Evolutionary conservation across 2,329 filamentous ascomycete genomes (phyloP).

Genomic region (Pyricularia sp.): DNA sequence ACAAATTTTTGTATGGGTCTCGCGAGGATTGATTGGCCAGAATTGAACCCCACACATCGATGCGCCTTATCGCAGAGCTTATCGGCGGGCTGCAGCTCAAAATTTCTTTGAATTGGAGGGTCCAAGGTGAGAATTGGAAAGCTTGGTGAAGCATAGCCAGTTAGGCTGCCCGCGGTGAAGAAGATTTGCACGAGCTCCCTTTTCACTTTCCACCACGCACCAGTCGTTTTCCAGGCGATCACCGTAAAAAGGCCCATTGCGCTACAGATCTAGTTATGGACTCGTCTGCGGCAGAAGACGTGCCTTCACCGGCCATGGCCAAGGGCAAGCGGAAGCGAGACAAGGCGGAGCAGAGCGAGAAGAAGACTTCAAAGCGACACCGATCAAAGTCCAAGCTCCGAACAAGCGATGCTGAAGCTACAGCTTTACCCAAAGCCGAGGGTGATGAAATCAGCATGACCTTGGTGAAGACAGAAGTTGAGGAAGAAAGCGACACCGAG

Average conservation of each 20-base stretch:
- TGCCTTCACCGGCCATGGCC: not conserved
- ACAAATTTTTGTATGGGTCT: not conserved
- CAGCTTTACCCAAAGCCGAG: not conserved
- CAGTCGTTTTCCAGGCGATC: not conserved
- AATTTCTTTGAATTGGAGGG: slow-evolving; percentile 4
- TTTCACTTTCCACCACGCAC: not conserved
- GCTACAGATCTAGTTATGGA: not conserved
- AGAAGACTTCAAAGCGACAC: slow-evolving; percentile 12
- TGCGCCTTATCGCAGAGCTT: slow-evolving; percentile 5
- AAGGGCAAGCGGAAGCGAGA: slow-evolving; percentile 18
- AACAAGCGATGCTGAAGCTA: not conserved
- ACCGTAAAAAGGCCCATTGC: not conserved
- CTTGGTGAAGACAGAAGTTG: slow-evolving; percentile 3
- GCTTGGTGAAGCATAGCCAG: not conserved
- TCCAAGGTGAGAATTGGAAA: not conserved
- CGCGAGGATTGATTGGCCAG: not conserved
- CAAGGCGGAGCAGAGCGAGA: slow-evolving; percentile 14
- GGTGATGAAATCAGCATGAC: not conserved
- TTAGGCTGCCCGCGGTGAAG: not conserved
- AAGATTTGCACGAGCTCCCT: not conserved
- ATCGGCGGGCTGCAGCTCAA: slow-evolving; percentile 5
- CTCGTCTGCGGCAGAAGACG: not conserved
- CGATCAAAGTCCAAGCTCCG: slow-evolving; percentile 11
- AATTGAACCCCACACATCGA: not conserved
- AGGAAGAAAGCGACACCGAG: slow-evolving; percentile 6